Percentiles rank a stretch among this genome's conserved stretches.
phyloP scores from a whole-genome alignment of 2,329 filamentous ascomycete genomes.

The Hymenoscyphus fraxineus region DNA sequence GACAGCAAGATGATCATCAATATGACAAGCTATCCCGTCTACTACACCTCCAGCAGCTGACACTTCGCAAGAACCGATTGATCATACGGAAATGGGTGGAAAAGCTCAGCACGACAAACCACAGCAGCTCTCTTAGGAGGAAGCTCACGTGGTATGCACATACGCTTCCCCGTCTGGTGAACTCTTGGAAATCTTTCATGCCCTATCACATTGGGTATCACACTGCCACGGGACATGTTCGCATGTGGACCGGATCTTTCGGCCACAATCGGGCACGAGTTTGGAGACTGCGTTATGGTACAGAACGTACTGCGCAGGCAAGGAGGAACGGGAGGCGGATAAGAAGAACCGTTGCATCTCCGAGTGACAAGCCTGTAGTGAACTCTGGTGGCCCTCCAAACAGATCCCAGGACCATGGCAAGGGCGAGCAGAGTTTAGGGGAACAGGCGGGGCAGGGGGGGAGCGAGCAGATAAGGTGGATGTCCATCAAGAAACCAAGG shows the following conservation, averaged over 20 bases:
- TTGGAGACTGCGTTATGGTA: background rate
- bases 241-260: background rate
- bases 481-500: too few relatives aligned
- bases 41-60: background rate
- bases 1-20: background rate
- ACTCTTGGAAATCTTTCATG: background rate
- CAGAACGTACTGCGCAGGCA: background rate
- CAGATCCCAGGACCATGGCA: too few relatives aligned
- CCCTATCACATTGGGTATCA: background rate
- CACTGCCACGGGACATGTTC: background rate
- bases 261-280: background rate
- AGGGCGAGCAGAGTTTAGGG: too few relatives aligned
- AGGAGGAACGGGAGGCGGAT: background rate
- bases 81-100: background rate
- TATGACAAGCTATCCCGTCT: background rate
- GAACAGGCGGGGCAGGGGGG: too few relatives aligned
- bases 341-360: background rate
- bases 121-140: background rate
- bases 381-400: too few relatives aligned
- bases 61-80: background rate
- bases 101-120: background rate
- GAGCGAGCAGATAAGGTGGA: too few relatives aligned
- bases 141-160: background rate
- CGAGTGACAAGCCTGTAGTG: too few relatives aligned
- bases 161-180: background rate